A percentile compares a stretch with the other conserved stretches of the same genome.
Conservation (phyloP, 1,284 basidiomycete species). For the Ceratobasidium sp. region DNA sequence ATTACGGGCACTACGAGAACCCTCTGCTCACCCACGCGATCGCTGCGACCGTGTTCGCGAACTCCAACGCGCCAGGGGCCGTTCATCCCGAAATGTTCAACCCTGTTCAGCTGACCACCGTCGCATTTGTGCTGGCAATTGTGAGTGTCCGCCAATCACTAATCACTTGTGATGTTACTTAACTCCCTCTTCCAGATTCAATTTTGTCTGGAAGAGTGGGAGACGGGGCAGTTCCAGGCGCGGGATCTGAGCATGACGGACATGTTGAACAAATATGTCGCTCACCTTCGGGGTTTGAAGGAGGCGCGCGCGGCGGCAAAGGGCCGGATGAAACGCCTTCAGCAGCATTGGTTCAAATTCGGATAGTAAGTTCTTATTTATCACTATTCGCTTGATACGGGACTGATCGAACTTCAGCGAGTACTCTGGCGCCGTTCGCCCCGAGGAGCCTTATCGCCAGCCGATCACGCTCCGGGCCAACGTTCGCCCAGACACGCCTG, state of each 20-base stretch:
- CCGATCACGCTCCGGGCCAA: background rate
- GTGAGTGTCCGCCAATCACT: background rate
- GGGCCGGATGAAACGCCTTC: background rate
- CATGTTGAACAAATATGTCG: conserved; percentile 14
- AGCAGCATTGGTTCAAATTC: conserved; percentile 12
- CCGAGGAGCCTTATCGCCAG: background rate
- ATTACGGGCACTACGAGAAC: conserved; percentile 12
- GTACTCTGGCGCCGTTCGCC: background rate
- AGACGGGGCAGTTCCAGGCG: background rate
- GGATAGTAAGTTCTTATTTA: conserved; percentile 5
- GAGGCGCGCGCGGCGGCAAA: background rate
- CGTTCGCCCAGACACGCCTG: conserved; percentile 5
- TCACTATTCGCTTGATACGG: too few relatives aligned
- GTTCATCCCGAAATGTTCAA: conserved; percentile 13
- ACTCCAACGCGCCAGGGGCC: conserved; percentile 5
- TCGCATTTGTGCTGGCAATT: conserved; percentile 24
- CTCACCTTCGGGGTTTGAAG: conserved; percentile 23
- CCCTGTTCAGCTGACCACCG: conserved; percentile 1
- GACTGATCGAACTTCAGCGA: background rate
- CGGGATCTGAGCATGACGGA: conserved; percentile 23
- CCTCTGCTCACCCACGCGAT: background rate
- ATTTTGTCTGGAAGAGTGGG: conserved; percentile 1
- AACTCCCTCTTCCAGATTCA: background rate
- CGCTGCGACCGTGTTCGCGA: background rate
- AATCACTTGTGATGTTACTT: background rate